These are phyloP conservation scores for Pleurotus platypus DNA, from an alignment of 768 basidiomycete genomes.

Conservation along the genomic window DNA sequence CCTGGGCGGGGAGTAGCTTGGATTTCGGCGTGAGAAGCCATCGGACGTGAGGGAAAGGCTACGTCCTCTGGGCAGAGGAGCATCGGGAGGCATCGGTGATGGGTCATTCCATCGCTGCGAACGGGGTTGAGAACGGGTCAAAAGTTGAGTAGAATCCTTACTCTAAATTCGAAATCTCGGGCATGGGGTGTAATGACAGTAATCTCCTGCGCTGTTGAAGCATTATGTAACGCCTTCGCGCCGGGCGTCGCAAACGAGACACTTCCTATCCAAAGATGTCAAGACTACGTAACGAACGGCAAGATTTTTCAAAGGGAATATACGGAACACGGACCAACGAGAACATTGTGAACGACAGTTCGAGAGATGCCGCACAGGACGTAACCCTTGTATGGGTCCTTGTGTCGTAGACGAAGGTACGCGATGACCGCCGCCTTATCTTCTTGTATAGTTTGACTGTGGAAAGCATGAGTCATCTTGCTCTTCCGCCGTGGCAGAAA, in stretches of 20 bases:
- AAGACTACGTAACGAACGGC: conserved; percentile 47
- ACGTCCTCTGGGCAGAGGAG: conserved; percentile 13
- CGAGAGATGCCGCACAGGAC: conserved; percentile 60
- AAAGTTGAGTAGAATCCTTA: conserved; percentile 21
- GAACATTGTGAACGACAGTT: conserved; percentile 13
- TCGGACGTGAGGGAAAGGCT: conserved; percentile 1
- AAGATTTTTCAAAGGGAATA: conserved; percentile 8
- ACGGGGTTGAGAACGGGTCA: conserved; percentile 5
- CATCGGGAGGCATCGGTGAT: conserved; percentile 56
- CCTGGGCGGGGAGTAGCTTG: conserved; percentile 11
- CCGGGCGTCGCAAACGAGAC: conserved; percentile 76
- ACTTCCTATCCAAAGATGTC: conserved; percentile 71
- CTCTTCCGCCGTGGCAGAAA: not conserved
- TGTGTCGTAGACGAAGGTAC: conserved; percentile 77
- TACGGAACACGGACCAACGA: conserved; percentile 3
- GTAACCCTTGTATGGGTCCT: conserved; percentile 74
- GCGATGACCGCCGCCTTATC: conserved; percentile 80
- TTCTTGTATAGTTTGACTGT: conserved; percentile 70
- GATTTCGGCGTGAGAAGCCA: conserved; percentile 10
- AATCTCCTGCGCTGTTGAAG: conserved; percentile 81
- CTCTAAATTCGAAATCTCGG: conserved; percentile 50
- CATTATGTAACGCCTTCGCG: conserved; percentile 74
- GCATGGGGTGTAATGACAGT: conserved; percentile 64
- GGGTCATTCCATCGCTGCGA: conserved; percentile 67
- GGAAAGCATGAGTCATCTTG: not conserved